phyloP scores from a whole-genome alignment of 108 stramenopile species.

The Aurantiochytrium sp. region DNA sequence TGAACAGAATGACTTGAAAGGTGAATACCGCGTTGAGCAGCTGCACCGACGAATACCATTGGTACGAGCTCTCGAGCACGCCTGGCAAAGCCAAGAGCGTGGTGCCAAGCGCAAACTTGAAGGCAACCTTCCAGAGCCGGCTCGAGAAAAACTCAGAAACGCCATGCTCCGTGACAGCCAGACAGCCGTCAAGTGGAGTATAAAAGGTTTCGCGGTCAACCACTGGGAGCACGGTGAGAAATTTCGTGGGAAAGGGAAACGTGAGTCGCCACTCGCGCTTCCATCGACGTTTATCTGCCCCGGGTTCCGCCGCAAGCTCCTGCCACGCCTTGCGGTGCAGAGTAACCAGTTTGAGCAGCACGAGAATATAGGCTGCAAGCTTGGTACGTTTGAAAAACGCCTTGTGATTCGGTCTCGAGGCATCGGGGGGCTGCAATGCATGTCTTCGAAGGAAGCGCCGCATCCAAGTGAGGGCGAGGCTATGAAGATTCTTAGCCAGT shows the following conservation, averaged over 20 bases:
- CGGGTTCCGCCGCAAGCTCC: not conserved
- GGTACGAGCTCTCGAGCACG: not conserved
- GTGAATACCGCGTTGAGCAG: not conserved
- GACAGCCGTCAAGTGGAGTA: not conserved
- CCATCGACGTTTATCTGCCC: not conserved
- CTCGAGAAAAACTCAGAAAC: not conserved
- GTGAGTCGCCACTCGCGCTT: not conserved
- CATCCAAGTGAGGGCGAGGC: not conserved
- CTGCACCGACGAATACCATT: not conserved
- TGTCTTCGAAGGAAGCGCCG: not conserved
- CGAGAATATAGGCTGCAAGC: not conserved
- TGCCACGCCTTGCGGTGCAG: not conserved
- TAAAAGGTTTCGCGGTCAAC: not conserved
- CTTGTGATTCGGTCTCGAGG: not conserved
- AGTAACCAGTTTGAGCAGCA: not conserved
- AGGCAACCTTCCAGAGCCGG: not conserved
- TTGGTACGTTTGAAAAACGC: not conserved
- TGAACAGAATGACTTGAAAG: slow-evolving; percentile 8
- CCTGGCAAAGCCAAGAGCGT: not conserved
- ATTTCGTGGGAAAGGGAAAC: not conserved
- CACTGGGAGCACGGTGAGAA: not conserved
- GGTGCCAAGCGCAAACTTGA: slow-evolving; percentile 13
- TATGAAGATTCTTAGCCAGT: not conserved
- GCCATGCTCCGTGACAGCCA: not conserved
- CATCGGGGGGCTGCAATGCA: not conserved